phyloP scores from a whole-genome alignment of 2,329 filamentous ascomycete species.

The Trichophyton simii region DNA sequence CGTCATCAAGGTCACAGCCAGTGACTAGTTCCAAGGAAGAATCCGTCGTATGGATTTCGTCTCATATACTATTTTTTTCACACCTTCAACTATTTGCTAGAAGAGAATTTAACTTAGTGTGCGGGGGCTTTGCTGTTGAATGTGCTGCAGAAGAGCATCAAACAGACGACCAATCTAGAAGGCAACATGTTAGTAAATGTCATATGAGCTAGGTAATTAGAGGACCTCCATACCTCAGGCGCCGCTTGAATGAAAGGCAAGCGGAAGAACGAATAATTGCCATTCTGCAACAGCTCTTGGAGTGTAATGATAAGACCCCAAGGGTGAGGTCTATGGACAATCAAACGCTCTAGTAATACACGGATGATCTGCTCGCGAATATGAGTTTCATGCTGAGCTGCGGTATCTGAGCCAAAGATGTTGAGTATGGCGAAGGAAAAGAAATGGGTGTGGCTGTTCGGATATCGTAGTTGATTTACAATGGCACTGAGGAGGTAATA shows the following conservation, averaged over 20 bases:
- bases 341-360: conserved; percentile 73
- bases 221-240: conserved; percentile 54
- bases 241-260: conserved; percentile 81
- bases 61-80: neutral
- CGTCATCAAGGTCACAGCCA: neutral
- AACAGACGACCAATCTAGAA: conserved; percentile 34
- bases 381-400: conserved; percentile 59
- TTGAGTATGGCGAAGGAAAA: conserved; percentile 78
- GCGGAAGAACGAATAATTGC: conserved; percentile 82
- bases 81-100: neutral
- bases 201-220: neutral
- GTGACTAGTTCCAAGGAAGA: neutral
- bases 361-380: conserved; percentile 85
- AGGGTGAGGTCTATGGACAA: conserved; percentile 83
- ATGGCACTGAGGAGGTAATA: conserved; percentile 78
- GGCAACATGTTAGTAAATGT: conserved; percentile 5
- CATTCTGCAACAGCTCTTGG: conserved; percentile 81
- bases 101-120: conserved; percentile 9
- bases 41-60: neutral
- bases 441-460: conserved; percentile 81
- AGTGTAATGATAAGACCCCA: conserved; percentile 88
- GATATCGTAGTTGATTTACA: conserved; percentile 81
- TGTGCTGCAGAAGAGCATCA: conserved; percentile 34
- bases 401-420: conserved; percentile 63
- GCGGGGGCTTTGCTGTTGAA: conserved; percentile 38